Evolutionary conservation across 2,329 filamentous ascomycete genomes (phyloP).

Genomic region (Epichloe aotearoae): DNA sequence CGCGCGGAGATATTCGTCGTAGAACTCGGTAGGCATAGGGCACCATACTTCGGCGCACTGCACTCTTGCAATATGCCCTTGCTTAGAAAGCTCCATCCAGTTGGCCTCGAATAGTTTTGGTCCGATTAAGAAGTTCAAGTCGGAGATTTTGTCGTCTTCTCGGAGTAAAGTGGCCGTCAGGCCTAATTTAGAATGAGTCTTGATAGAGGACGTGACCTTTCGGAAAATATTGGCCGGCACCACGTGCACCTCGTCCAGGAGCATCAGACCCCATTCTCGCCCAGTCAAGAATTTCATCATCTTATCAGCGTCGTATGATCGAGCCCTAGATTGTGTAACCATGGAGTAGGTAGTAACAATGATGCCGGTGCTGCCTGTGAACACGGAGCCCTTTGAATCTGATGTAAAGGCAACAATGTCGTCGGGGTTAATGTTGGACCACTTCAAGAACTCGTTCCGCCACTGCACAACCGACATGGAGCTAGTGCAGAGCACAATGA

Average conservation of each 20-base stretch:
- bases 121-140: conserved; percentile 93
- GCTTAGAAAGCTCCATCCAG: conserved; percentile 96
- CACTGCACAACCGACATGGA: conserved; percentile 98
- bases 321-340: conserved; percentile 82
- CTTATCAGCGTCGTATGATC: conserved; percentile 86
- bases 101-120: conserved; percentile 97
- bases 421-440: conserved; percentile 88
- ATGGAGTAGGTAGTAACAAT: conserved; percentile 98
- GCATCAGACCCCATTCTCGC: conserved; percentile 94
- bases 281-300: conserved; percentile 91
- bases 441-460: conserved; percentile 92
- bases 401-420: conserved; percentile 94
- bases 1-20: conserved; percentile 76
- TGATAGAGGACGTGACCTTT: conserved; percentile 84
- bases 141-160: conserved; percentile 96
- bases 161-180: conserved; percentile 85
- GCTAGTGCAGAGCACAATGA: conserved; percentile 89
- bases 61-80: conserved; percentile 91
- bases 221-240: conserved; percentile 94
- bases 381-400: conserved; percentile 67
- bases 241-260: conserved; percentile 95
- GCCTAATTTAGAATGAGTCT: conserved; percentile 88
- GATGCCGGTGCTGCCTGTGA: conserved; percentile 82
- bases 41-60: conserved; percentile 99
- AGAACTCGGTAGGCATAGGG: conserved; percentile 97